Evolutionary conservation across 352 stramenopile species (phyloP).

Genomic region (Elongisporangium prolatum): DNA sequence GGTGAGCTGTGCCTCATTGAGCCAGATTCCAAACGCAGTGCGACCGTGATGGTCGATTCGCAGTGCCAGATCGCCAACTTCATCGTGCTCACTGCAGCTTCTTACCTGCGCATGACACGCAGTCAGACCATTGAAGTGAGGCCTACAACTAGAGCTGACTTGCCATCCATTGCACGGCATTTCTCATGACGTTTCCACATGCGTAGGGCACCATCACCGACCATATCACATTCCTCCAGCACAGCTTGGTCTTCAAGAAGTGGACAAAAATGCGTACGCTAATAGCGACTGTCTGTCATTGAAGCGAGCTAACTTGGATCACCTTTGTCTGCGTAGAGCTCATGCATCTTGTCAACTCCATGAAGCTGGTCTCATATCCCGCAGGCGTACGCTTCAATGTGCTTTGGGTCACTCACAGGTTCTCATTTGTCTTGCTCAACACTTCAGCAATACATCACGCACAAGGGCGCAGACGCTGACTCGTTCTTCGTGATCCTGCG

Average conservation of each 20-base stretch:
- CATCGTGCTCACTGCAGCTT: slow-evolving; percentile 77
- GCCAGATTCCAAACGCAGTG: slow-evolving; percentile 79
- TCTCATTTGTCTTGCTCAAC: no score
- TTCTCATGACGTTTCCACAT: neutral
- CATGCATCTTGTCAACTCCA: slow-evolving; percentile 83
- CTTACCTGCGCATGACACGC: slow-evolving; percentile 77
- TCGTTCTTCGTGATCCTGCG: slow-evolving; percentile 76
- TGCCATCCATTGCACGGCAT: no score
- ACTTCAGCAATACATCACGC: slow-evolving; percentile 69
- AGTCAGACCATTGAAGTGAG: slow-evolving; percentile 67
- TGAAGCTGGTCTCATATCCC: slow-evolving; percentile 65
- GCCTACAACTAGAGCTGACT: neutral
- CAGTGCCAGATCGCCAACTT: slow-evolving; percentile 72
- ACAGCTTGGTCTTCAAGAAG: slow-evolving; percentile 69
- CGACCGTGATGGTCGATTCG: slow-evolving; percentile 72
- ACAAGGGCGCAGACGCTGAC: slow-evolving; percentile 70
- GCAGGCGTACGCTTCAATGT: slow-evolving; percentile 27
- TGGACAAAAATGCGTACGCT: slow-evolving; percentile 86
- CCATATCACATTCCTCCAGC: slow-evolving; percentile 80
- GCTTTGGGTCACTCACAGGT: no score
- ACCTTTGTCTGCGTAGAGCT: slow-evolving; percentile 54
- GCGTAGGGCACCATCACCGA: slow-evolving; percentile 71
- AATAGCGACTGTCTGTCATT: no score
- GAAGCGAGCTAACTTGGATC: no score
- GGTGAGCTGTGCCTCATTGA: slow-evolving; percentile 84